Conservation (phyloP, 108 stramenopile genomes). For the Aurantiochytrium sp. region DNA sequence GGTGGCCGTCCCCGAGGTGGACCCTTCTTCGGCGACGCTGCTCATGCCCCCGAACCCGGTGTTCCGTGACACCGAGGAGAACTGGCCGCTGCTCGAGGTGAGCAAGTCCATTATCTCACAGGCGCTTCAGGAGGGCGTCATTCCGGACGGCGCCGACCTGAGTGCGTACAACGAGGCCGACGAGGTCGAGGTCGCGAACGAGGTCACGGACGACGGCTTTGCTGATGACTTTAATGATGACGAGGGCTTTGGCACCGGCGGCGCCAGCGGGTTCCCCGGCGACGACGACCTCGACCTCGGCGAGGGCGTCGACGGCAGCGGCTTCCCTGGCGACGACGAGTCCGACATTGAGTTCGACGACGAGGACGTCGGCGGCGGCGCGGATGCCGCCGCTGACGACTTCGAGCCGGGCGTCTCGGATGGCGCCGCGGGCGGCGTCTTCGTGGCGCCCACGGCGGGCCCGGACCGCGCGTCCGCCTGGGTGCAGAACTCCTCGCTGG, state of each 20-base stretch:
- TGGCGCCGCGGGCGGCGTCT: constrained; percentile 57
- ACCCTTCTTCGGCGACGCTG: constrained; percentile 56
- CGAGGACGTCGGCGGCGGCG: not conserved
- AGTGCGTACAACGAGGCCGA: not conserved
- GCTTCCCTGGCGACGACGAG: not conserved
- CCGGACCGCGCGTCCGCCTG: constrained; percentile 68
- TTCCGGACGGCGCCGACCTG: not conserved
- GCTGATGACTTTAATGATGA: not conserved
- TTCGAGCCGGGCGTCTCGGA: constrained; percentile 27
- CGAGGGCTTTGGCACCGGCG: not conserved
- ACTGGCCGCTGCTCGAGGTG: constrained; percentile 84
- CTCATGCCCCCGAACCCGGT: constrained; percentile 96
- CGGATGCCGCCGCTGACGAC: constrained; percentile 35
- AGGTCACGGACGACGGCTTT: constrained; percentile 30
- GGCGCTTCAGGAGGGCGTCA: not conserved
- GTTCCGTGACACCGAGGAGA: constrained; percentile 62
- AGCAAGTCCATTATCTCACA: not conserved
- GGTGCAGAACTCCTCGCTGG: constrained; percentile 79
- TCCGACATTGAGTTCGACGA: not conserved
- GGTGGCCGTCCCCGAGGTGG: constrained; percentile 62
- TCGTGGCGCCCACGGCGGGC: constrained; percentile 78
- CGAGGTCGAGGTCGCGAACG: not conserved
- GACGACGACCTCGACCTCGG: constrained; percentile 38
- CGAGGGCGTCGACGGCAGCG: constrained; percentile 15
- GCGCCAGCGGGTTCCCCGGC: not conserved